Evolutionary conservation across 257 asterid genomes (phyloP), one percentile per base, ranked within the genome.

Genomic region (Cordia subcordata): DNA sequence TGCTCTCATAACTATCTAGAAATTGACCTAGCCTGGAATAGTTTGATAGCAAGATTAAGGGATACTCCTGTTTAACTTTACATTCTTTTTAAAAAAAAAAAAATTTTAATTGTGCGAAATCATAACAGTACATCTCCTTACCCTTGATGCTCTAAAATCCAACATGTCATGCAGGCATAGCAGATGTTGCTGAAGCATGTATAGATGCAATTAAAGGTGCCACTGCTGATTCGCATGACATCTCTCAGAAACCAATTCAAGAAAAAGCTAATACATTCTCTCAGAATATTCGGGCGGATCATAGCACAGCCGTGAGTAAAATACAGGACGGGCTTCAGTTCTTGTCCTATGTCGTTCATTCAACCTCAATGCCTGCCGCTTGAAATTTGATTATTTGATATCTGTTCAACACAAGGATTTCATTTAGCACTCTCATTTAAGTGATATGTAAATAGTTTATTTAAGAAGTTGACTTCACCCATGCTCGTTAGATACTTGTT

Each of bases 151-250:
- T 27, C 35, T 27, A 27, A 27, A 27, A 27, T 27, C 6, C 35
- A 27, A 11, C 20, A 52, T 45, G 66, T 54, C 62, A 42, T 55
- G 53, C 89, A 88, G 99, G 96, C 73, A 81, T 92, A 75, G 79
- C 95, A 22, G 99, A 92, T 16, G 95, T 92, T 61, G 81, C 90
- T 16, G 97, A 92, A 70, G 89, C 92, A 35, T 86, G 79, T 72
- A 53, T 75, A 33, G 89, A 81, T 44, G 97, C 94, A 16, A 74
- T 84, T 5, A 84, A 80, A 75, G 78, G 64, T 38, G 76, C 64
- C 21, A 53, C 79, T 69, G 72, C 87, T 49, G 87, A 84, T 47
- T 72, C 82, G 8, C 78, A 63, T 39, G 86, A 49, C 60, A 49
- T 52, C 54, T 72, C 84, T 4, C 68, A 76, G 70, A 85, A 80